phyloP scores from a whole-genome alignment of 2,329 filamentous ascomycete species.

The Curvularia sp. region DNA sequence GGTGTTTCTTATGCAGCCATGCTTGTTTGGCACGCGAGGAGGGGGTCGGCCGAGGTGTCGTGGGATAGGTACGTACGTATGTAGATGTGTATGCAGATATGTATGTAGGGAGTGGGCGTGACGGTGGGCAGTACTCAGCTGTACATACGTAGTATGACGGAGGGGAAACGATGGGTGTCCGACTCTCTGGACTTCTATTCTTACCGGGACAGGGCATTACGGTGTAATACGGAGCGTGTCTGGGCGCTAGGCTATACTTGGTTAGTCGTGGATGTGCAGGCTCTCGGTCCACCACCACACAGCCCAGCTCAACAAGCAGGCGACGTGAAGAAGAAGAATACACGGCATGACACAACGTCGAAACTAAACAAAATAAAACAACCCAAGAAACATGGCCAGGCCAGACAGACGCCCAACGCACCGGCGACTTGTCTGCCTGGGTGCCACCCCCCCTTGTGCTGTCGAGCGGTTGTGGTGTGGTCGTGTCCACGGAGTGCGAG shows the following conservation, averaged over 20 bases:
- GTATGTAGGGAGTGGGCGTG: too few species aligned
- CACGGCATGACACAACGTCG: background rate
- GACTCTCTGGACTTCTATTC: slow-evolving; percentile 15
- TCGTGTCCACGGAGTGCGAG: background rate
- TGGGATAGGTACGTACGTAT: background rate
- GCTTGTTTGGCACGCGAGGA: slow-evolving; percentile 10
- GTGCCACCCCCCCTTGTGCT: background rate
- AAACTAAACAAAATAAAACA: background rate
- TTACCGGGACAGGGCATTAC: slow-evolving; percentile 18
- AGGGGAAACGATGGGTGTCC: background rate
- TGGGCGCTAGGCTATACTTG: slow-evolving; percentile 14
- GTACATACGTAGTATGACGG: background rate
- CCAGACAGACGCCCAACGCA: background rate
- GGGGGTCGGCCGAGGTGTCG: background rate
- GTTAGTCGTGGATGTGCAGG: slow-evolving; percentile 22
- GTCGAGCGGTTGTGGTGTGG: background rate
- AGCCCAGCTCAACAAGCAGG: slow-evolving; percentile 22
- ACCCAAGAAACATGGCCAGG: background rate
- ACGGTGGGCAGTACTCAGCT: too few species aligned
- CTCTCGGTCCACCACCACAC: slow-evolving; percentile 13
- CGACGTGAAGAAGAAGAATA: background rate
- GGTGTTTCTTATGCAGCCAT: slow-evolving; percentile 17
- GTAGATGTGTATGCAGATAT: too few species aligned
- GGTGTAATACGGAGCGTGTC: slow-evolving; percentile 24
- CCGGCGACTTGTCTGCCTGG: background rate